phyloP scores from a whole-genome alignment of 345 rosid genomes.

The Pistacia integerrima region DNA sequence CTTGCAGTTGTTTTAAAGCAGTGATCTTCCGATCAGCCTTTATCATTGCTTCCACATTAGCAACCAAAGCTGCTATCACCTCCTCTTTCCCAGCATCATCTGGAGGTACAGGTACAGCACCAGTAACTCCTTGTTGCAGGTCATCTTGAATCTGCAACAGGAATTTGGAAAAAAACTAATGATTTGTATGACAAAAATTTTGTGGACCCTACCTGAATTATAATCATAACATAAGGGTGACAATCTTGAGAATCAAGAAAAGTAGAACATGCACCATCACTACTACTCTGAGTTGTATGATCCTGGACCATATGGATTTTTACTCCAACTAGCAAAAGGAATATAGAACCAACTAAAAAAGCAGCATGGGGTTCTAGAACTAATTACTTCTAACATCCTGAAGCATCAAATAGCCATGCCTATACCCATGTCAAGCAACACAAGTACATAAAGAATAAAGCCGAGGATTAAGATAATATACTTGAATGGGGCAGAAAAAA shows the following conservation, averaged over 20 bases:
- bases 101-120: constrained; percentile 69
- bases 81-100: constrained; percentile 75
- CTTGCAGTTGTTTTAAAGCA: constrained; percentile 94
- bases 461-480: not conserved
- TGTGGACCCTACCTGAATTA: not conserved
- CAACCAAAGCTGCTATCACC: constrained; percentile 81
- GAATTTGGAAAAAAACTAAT: constrained; percentile 11
- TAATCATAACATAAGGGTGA: not conserved
- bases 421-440: not conserved
- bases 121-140: constrained; percentile 63
- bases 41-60: constrained; percentile 90
- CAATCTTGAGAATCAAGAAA: not conserved
- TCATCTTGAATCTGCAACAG: constrained; percentile 73
- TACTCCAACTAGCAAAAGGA: not conserved
- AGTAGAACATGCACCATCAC: not conserved
- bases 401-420: not conserved
- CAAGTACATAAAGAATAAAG: not conserved
- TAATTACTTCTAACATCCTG: not conserved
- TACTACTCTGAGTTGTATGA: not conserved
- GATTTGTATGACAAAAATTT: too few species aligned
- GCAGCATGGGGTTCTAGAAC: not conserved
- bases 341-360: not conserved
- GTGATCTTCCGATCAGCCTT: constrained; percentile 93
- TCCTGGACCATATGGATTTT: not conserved
- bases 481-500: not conserved